phyloP scores from a whole-genome alignment of 768 basidiomycete genomes.

The Paxillus involutus region DNA sequence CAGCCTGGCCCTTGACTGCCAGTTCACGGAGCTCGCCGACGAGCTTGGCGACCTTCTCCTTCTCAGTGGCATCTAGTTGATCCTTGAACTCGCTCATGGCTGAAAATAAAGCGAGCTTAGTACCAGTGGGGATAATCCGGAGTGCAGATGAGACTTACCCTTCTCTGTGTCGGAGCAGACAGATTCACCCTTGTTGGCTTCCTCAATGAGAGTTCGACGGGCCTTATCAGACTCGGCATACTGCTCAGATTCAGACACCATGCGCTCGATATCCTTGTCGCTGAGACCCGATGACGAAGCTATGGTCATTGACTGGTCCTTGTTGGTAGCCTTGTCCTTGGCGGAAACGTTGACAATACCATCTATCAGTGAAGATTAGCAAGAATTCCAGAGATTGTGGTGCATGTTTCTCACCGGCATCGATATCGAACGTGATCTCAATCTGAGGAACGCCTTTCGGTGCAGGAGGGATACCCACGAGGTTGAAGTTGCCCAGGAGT shows the following conservation, averaged over 20 bases:
- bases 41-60: conserved; percentile 90
- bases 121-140: neutral
- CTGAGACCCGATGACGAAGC: conserved; percentile 95
- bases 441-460: conserved; percentile 78
- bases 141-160: conserved; percentile 43
- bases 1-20: conserved; percentile 85
- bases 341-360: conserved; percentile 98
- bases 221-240: conserved; percentile 92
- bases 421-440: conserved; percentile 94
- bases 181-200: conserved; percentile 95
- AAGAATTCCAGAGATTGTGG: neutral
- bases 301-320: conserved; percentile 96
- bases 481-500: conserved; percentile 98
- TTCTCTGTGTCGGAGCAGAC: conserved; percentile 96
- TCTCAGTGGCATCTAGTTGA: conserved; percentile 88
- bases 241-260: conserved; percentile 93
- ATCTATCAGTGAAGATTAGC: conserved; percentile 40
- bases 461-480: conserved; percentile 91
- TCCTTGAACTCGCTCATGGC: conserved; percentile 98
- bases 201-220: conserved; percentile 87
- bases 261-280: conserved; percentile 96
- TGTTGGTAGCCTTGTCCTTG: conserved; percentile 88
- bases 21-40: conserved; percentile 86
- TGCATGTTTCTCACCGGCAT: conserved; percentile 61
- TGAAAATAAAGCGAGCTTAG: conserved; percentile 26